phyloP scores from a whole-genome alignment of 1,284 basidiomycete species.

The Tremellales sp. region DNA sequence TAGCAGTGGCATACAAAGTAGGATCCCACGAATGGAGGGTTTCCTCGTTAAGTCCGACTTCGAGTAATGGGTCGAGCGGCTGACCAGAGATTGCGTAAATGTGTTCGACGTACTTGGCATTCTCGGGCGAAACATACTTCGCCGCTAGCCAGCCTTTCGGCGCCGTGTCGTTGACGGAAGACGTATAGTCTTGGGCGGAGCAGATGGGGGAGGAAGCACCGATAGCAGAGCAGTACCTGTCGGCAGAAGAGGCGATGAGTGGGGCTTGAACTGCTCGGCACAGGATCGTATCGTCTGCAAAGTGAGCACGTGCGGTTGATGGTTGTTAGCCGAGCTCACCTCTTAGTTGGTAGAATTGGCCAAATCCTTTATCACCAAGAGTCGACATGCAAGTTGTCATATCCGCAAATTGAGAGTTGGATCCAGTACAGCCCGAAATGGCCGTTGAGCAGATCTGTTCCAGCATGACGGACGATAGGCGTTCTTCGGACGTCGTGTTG shows the following conservation, averaged over 20 bases:
- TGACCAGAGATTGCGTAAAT: constrained; percentile 13
- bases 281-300: constrained; percentile 27
- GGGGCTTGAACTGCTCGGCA: constrained; percentile 25
- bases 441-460: not conserved
- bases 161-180: constrained; percentile 20
- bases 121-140: constrained; percentile 25
- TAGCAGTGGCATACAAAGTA: constrained; percentile 21
- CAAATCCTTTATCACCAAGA: constrained; percentile 10
- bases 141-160: constrained; percentile 24
- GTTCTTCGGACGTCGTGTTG: constrained; percentile 3
- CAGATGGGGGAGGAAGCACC: constrained; percentile 34
- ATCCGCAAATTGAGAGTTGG: constrained; percentile 7
- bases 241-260: constrained; percentile 21
- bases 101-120: constrained; percentile 11
- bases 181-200: constrained; percentile 19
- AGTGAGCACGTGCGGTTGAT: constrained; percentile 2
- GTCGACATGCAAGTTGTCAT: constrained; percentile 17
- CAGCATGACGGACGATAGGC: not conserved
- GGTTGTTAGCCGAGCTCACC: not conserved
- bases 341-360: constrained; percentile 20
- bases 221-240: constrained; percentile 24
- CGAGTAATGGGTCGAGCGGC: constrained; percentile 16
- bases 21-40: constrained; percentile 26
- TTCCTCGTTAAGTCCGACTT: constrained; percentile 13
- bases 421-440: not conserved